These are phyloP conservation scores for Sphagnurus paluster DNA, from an alignment of 1,284 basidiomycete species.

Conservation along the genomic window DNA sequence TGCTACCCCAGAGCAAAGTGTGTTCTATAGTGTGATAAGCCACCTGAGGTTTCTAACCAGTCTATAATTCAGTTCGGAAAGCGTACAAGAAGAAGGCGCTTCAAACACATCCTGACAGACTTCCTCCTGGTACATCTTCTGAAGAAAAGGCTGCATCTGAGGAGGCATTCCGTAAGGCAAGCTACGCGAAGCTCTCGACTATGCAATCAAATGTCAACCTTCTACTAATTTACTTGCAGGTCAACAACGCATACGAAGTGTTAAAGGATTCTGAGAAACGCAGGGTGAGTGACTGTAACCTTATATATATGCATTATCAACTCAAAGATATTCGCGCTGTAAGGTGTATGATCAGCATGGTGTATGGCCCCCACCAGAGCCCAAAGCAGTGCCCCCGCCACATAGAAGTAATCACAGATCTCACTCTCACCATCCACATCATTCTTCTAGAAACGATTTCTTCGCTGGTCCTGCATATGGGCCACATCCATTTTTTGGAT, in stretches of 20 bases:
- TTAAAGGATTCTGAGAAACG: constrained; percentile 46
- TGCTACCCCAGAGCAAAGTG: constrained; percentile 46
- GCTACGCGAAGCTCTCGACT: not conserved
- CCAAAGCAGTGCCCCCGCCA: constrained; percentile 23
- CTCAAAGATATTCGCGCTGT: not conserved
- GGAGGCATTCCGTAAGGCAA: constrained; percentile 47
- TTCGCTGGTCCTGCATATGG: constrained; percentile 35
- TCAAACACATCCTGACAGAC: constrained; percentile 58
- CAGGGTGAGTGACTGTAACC: constrained; percentile 30
- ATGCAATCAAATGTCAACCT: constrained; percentile 2
- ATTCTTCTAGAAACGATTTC: constrained; percentile 26
- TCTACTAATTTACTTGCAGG: constrained; percentile 34
- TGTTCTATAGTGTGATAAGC: no score
- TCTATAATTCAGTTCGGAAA: constrained; percentile 52
- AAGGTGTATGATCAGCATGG: constrained; percentile 71
- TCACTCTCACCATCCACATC: constrained; percentile 29
- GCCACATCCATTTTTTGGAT: constrained; percentile 36
- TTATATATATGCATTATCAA: not conserved
- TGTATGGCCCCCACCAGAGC: constrained; percentile 66
- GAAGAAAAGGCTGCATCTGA: constrained; percentile 42
- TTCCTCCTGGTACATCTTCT: constrained; percentile 37
- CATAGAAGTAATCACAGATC: constrained; percentile 25
- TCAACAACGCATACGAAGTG: constrained; percentile 54
- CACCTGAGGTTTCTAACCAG: not conserved
- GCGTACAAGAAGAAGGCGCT: constrained; percentile 62